Base-by-base conservation (phyloP, 169 alveolate species). In the Cryptosporidium bovis region DNA sequence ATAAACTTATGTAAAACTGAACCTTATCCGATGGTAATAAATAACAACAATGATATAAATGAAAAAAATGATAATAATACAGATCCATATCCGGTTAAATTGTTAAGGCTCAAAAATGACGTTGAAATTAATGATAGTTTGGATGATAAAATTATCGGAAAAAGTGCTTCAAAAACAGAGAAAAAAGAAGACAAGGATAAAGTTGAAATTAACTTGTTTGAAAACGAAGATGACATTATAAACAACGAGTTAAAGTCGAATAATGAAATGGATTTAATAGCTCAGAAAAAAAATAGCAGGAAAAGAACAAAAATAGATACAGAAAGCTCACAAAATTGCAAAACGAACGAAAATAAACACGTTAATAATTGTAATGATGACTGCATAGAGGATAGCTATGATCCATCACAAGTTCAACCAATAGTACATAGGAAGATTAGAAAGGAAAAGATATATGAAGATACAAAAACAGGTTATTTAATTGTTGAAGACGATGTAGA, bases 21-120 rank as follows among this genome's bases (percentile, higher is more conserved):
- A 58, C 87, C 77, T 84, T 87, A 82, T 48, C 82, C 58, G 58
- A 27, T 69, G 58, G 60, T 65, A 71, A 82, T 62, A 56, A 90
- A 50, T 50, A 66, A 36, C 3, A 51, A 67, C 18, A 64, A 55
- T 62, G 58, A 29, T 12, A 18, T 31, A 6, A 29, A 7, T 16
- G 44, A 31, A 48, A 16, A 36, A 4, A 36, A 3, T 40, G 60
- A 24, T 13, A 77, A 18, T 4, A 77, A 40, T 48, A 77, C 85
- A 2, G 85, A 77, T 60, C 85, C 85, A 20, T 77, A 77, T 56
- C 85, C 85, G 5, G 48, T 40, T 40, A 40, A 40, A 40, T 40
- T 40, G 48, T n/a, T 8, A 20, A 36, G 31, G 48, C 15, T 55
- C 24, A 33, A 5, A 10, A 36, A 56, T 24, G 33, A 62, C 3